Evolutionary conservation across 2,329 filamentous ascomycete genomes (phyloP).

Genomic region (Aspergillus sp.): DNA sequence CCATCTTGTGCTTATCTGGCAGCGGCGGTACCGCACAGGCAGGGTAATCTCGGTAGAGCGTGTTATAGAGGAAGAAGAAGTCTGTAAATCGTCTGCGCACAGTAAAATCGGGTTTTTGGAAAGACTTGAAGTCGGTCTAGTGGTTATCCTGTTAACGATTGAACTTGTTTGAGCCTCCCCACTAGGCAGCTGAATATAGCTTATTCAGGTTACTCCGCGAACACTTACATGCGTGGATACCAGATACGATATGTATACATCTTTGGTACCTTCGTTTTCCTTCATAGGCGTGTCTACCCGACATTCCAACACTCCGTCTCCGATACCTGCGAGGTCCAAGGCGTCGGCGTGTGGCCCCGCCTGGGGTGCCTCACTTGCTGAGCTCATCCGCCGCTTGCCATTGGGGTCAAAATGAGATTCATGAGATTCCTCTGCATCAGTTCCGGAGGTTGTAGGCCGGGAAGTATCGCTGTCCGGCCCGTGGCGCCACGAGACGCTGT

Average conservation of each 20-base stretch:
- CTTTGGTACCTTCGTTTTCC: constrained; percentile 94
- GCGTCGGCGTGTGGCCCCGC: constrained; percentile 52
- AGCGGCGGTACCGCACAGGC: constrained; percentile 90
- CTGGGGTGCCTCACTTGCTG: constrained; percentile 47
- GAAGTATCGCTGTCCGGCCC: constrained; percentile 53
- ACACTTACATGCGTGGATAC: constrained; percentile 78
- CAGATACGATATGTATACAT: constrained; percentile 93
- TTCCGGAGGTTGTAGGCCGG: constrained; percentile 42
- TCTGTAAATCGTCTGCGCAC: constrained; percentile 94
- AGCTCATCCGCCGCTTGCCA: constrained; percentile 51
- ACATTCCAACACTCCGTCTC: constrained; percentile 77
- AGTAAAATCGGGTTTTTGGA: constrained; percentile 75
- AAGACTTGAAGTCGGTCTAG: constrained; percentile 91
- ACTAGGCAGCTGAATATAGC: constrained; percentile 20
- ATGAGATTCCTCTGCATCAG: constrained; percentile 39
- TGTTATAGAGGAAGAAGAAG: constrained; percentile 95
- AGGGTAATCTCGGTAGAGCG: constrained; percentile 81
- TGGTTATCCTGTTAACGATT: constrained; percentile 15
- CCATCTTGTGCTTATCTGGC: constrained; percentile 98
- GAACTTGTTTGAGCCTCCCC: background rate
- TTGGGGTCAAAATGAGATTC: constrained; percentile 42
- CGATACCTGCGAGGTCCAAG: constrained; percentile 64
- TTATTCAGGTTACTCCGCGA: background rate
- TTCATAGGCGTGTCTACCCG: constrained; percentile 81
- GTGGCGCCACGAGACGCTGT: constrained; percentile 75